Evolutionary conservation across 371 early-diverging fungal species (phyloP).

Genomic region (Zopfochytrium polystomum): DNA sequence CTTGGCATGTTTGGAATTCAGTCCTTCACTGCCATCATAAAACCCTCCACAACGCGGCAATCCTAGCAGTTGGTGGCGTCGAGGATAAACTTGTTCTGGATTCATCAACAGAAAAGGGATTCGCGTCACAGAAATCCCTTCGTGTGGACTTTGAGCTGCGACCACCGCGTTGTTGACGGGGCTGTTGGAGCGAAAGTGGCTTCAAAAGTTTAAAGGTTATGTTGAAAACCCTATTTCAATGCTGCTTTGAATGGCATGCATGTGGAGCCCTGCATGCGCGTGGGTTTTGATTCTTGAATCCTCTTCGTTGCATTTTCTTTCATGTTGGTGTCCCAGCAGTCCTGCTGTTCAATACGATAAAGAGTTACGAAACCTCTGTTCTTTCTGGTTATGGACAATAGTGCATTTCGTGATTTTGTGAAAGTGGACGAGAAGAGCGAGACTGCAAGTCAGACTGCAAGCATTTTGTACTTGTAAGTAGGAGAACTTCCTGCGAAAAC

Average conservation of each 20-base stretch:
- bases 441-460: too few relatives aligned
- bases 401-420: too few relatives aligned
- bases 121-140: constrained; percentile 69
- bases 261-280: too few relatives aligned
- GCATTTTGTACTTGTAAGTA: too few relatives aligned
- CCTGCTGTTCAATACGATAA: too few relatives aligned
- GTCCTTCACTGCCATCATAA: constrained; percentile 96
- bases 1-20: constrained; percentile 95
- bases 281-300: too few relatives aligned
- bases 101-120: constrained; percentile 54
- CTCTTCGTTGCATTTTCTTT: too few relatives aligned
- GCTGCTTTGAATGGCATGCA: constrained; percentile 74
- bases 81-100: constrained; percentile 82
- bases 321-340: too few relatives aligned
- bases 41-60: constrained; percentile 94
- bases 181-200: constrained; percentile 92
- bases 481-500: too few relatives aligned
- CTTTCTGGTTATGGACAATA: too few relatives aligned
- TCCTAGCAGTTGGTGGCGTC: constrained; percentile 88
- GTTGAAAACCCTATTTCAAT: constrained; percentile 94
- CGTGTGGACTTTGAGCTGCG: constrained; percentile 88
- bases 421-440: too few relatives aligned
- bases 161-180: constrained; percentile 97
- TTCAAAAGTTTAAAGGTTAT: constrained; percentile 86
- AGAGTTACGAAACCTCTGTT: too few relatives aligned